Evolutionary conservation across 2,329 filamentous ascomycete species (phyloP), one percentile per base, ranked within the genome.

Genomic region (Periconia sp.): DNA sequence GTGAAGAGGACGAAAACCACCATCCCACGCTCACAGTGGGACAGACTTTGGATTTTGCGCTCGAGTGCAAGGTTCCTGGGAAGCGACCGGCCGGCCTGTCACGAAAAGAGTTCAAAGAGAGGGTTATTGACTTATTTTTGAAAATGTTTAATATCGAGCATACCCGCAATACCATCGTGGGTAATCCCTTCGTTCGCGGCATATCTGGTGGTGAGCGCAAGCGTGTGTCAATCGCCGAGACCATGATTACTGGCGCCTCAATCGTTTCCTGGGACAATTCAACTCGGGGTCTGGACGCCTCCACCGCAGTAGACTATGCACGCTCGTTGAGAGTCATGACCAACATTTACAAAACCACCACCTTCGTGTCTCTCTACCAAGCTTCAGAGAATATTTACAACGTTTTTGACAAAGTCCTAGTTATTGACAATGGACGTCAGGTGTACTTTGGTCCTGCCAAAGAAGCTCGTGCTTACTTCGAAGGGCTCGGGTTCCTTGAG

Each of bases 121-220:
- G 84, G 56, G 84, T 95, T 43, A 75, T 92, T 48, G 79, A 83
- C 13, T 82, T 86, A 59, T 77, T 96, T 46, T 76, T 96, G 37
- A 89, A 89, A 62, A 94, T 95, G 88, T 95, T 96, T 77, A 94
- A 92, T 64, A 95, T 96, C 40, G 87, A 92, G 67, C 90, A 96
- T 68, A 95, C 90, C 0, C 81, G 83, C 37, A 82, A 91, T 64
- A 96, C 92, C 0, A 83, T 92, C 21, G 89, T 96, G 18, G 92
- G 92, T 6, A 87, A 94, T 50, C 81, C 83, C 1, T 90, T 92
- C 50, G 80, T 94, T 15, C 85, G 88, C 36, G 91, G 90, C 66
- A 79, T 95, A 0, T 89, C 84, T 32, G 90, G 88, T 49, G 88
- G 86, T 42, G 89, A 92, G 71, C 78, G 87, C 41, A 90, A 90